These are phyloP conservation scores for Coniochaeta sp. DNA, from an alignment of 2,329 filamentous ascomycete species.

Conservation along the genomic window DNA sequence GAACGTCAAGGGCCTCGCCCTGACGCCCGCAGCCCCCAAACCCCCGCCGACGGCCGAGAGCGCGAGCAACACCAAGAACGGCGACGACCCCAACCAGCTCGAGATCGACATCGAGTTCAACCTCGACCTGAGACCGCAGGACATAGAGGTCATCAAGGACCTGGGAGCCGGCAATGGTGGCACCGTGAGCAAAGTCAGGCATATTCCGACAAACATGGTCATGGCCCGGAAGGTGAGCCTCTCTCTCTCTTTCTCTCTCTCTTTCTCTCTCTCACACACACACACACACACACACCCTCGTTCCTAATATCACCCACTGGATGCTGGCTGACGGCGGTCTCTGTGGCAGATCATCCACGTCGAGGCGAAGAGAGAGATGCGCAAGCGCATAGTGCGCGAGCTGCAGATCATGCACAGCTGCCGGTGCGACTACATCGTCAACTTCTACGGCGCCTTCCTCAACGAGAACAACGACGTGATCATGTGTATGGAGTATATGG, in stretches of 20 bases:
- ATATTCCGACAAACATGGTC: conserved; percentile 86
- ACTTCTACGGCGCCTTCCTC: conserved; percentile 94
- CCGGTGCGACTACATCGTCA: conserved; percentile 94
- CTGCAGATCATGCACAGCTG: conserved; percentile 98
- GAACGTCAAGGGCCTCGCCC: conserved; percentile 92
- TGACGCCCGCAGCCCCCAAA: conserved; percentile 72
- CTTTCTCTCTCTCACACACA: too few species aligned
- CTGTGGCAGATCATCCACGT: conserved; percentile 85
- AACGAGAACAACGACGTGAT: conserved; percentile 97
- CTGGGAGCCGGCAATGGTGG: conserved; percentile 94
- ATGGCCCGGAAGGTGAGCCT: conserved; percentile 88
- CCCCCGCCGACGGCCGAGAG: conserved; percentile 65
- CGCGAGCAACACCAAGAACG: conserved; percentile 55
- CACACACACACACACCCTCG: too few species aligned
- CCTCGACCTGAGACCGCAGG: conserved; percentile 83
- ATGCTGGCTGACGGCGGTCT: conserved; percentile 11
- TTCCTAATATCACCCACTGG: conserved; percentile 2
- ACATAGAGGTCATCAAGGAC: conserved; percentile 89
- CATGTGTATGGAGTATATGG: conserved; percentile 99
- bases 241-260: background rate
- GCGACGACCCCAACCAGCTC: conserved; percentile 58
- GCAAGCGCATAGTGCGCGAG: conserved; percentile 94
- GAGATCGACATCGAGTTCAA: conserved; percentile 98
- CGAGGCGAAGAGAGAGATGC: conserved; percentile 93
- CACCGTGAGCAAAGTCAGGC: conserved; percentile 96